Percentiles rank a stretch among this genome's conserved stretches.
phyloP scores from a whole-genome alignment of 2,329 filamentous ascomycete species.

The Mariannaea sp. region DNA sequence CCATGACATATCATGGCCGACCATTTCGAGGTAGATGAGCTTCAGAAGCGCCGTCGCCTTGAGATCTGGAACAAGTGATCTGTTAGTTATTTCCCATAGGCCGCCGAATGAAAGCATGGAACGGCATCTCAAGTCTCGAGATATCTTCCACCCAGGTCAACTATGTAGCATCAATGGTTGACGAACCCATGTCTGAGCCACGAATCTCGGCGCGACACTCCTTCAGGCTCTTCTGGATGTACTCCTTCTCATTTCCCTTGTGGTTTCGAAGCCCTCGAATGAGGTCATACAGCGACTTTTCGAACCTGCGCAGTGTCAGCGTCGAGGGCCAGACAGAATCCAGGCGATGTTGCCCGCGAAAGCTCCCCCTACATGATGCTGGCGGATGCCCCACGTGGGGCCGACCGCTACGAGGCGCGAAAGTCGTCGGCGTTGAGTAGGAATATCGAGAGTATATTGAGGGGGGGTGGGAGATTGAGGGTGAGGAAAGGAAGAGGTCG shows the following conservation, averaged over 20 bases:
- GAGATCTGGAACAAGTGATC: conserved; percentile 65
- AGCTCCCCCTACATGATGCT: conserved; percentile 35
- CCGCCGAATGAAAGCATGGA: no score
- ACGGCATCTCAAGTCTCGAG: not conserved
- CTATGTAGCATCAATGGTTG: not conserved
- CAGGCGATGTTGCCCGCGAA: conserved; percentile 4
- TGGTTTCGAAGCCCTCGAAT: conserved; percentile 94
- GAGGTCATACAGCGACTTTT: conserved; percentile 98
- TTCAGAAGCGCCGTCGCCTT: conserved; percentile 96
- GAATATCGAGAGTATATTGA: no score
- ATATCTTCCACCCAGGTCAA: not conserved
- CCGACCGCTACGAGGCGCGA: conserved; percentile 21
- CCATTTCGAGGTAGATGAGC: conserved; percentile 97
- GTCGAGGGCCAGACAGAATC: conserved; percentile 7
- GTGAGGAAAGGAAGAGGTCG: conserved; percentile 12
- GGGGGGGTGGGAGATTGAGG: not conserved
- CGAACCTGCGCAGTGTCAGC: conserved; percentile 73
- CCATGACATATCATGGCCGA: conserved; percentile 99
- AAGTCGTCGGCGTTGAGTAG: conserved; percentile 13
- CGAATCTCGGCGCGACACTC: conserved; percentile 95
- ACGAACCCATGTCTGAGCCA: conserved; percentile 84
- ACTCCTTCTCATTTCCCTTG: conserved; percentile 93
- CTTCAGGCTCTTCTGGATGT: conserved; percentile 89
- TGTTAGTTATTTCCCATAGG: conserved; percentile 16
- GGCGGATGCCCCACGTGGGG: conserved; percentile 40